Evolutionary conservation across 495 filamentous ascomycete genomes (phyloP), one percentile per base, ranked within the genome.

Genomic region (Friedmanniomyces simplex): DNA sequence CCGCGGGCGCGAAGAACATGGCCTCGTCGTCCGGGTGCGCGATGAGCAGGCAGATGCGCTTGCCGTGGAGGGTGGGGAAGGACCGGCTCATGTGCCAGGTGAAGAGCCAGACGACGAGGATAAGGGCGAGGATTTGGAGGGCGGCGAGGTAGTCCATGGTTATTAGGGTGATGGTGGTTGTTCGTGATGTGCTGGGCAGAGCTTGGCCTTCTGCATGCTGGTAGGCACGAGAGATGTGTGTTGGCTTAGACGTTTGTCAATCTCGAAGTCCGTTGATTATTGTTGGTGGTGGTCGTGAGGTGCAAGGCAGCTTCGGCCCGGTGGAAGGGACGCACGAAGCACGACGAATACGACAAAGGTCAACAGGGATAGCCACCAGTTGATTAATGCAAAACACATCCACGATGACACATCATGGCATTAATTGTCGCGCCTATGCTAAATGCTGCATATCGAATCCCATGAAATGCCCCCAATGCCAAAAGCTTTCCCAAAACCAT

Each of bases 1-100:
- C 78, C 0, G 89, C 86, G 0, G 93, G 93, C 58, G 91, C 82
- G 72, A 98, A 98, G 76, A 98, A 98, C 93, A 98, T 98, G 63
- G 93, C 94, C 75, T 98, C 93, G 60, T 98, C 93, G 70, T 98
- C 93, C 0, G 93, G 93, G 71, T 98, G 93, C 3, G 93, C 93
- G 69, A 98, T 97, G 37, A 98, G 75, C 26, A 98, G 78, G 65
- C 86, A 85, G 60, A 96, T 88, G 59, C 86, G 78, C 74, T 94
- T 90, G 73, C 85, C 83, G 57, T 74, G 74, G 55, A 95, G 76
- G 52, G 70, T 80, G 0, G 88, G 88, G 63, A 90, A 86, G 26
- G 79, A 77, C 10, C 70, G 65, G 58, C 76, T 73, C 22, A 82
- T 74, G 36, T 72, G 71, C 16, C 74, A 72, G 0, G 82, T 85